Conservation (phyloP, 2,329 filamentous ascomycete genomes). For the Pseudogymnoascus sp. region DNA sequence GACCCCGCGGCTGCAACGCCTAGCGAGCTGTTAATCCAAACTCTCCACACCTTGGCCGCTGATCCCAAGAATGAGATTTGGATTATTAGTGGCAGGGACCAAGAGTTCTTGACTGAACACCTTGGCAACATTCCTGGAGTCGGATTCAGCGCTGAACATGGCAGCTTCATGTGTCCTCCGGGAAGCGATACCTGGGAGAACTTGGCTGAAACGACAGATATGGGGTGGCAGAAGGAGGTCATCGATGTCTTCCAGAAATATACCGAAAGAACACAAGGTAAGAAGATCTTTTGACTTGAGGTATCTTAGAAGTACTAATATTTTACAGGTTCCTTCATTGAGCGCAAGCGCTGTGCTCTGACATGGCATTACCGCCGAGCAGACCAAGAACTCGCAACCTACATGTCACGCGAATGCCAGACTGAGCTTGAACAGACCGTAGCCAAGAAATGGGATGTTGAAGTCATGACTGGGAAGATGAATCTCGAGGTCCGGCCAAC, state of each 20-base stretch:
- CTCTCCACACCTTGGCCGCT: constrained; percentile 68
- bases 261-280: constrained; percentile 77
- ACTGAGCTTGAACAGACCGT: constrained; percentile 73
- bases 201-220: constrained; percentile 75
- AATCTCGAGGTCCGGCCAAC: constrained; percentile 95
- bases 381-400: constrained; percentile 74
- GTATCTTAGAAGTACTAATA: constrained; percentile 17
- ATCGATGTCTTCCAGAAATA: constrained; percentile 79
- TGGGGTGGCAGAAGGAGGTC: constrained; percentile 87
- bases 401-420: constrained; percentile 74
- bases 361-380: constrained; percentile 97
- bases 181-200: constrained; percentile 77
- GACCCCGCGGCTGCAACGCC: constrained; percentile 86
- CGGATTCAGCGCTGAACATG: constrained; percentile 94
- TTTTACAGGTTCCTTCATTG: constrained; percentile 71
- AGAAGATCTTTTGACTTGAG: constrained; percentile 22
- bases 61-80: constrained; percentile 86
- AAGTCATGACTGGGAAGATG: constrained; percentile 95
- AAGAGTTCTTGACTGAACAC: constrained; percentile 82
- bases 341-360: constrained; percentile 85
- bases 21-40: constrained; percentile 72
- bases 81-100: constrained; percentile 95
- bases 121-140: constrained; percentile 84
- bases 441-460: constrained; percentile 75
- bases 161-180: constrained; percentile 86